Evolutionary conservation across 768 basidiomycete species (phyloP).

Genomic region (Trametes sanguinea): DNA sequence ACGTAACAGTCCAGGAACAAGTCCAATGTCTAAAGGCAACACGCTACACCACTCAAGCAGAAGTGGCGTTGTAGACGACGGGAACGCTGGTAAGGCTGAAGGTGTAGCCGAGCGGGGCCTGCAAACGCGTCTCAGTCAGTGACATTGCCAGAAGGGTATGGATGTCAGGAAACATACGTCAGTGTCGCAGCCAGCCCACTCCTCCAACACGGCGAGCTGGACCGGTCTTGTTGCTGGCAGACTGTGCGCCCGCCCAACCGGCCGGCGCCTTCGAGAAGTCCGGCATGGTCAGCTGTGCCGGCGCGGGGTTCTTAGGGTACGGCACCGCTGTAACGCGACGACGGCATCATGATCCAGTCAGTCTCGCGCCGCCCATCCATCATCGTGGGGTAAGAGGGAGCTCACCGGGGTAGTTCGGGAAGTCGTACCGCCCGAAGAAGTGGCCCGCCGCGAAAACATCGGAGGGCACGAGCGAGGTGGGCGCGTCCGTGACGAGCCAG

Average conservation of each 20-base stretch:
- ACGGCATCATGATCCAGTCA: background rate
- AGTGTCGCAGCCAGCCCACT: slow-evolving; percentile 42
- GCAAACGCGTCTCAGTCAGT: slow-evolving; percentile 2
- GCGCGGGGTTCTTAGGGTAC: slow-evolving; percentile 40
- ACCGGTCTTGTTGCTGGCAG: slow-evolving; percentile 37
- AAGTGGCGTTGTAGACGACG: slow-evolving; percentile 32
- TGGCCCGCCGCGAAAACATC: slow-evolving; percentile 40
- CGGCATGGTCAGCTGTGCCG: slow-evolving; percentile 45
- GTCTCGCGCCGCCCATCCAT: background rate
- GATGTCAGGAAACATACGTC: background rate
- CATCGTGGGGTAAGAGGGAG: background rate
- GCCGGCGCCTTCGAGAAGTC: slow-evolving; percentile 44
- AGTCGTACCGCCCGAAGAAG: slow-evolving; percentile 47
- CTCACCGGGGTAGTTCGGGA: slow-evolving; percentile 46
- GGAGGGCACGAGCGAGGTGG: slow-evolving; percentile 29
- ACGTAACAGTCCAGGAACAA: background rate
- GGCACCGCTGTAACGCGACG: slow-evolving; percentile 41
- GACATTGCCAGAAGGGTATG: background rate
- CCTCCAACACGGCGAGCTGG: slow-evolving; percentile 44
- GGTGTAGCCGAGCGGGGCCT: slow-evolving; percentile 28
- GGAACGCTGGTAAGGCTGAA: slow-evolving; percentile 24
- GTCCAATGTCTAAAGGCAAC: background rate
- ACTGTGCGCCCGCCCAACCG: slow-evolving; percentile 40
- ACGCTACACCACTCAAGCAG: background rate
- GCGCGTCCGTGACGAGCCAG: slow-evolving; percentile 40